Conservation (phyloP, 257 asterid species). For the Orobanche coerulescens region DNA sequence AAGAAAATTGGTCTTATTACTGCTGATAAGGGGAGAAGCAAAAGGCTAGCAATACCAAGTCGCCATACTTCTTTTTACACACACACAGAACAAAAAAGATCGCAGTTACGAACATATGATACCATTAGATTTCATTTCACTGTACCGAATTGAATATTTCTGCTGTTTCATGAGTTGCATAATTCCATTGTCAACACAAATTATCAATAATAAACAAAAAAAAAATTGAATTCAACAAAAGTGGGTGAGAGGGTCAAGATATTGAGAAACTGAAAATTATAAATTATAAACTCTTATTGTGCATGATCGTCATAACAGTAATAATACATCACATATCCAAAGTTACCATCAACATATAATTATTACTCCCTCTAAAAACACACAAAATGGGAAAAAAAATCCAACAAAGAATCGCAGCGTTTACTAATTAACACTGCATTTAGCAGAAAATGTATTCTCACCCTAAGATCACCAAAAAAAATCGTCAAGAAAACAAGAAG, state of each 20-base stretch:
- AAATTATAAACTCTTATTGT: not conserved
- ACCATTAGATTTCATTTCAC: too few species aligned
- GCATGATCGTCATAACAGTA: not conserved
- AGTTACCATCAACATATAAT: slow-evolving; percentile 9
- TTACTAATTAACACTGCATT: not conserved
- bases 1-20: not conserved
- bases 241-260: not conserved
- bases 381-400: not conserved
- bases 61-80: too few species aligned
- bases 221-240: not conserved
- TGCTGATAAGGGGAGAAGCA: too few species aligned
- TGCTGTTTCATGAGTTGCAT: not conserved
- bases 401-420: not conserved
- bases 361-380: not conserved
- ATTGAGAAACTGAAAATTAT: not conserved
- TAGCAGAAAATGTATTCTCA: not conserved
- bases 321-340: slow-evolving; percentile 5
- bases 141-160: not conserved
- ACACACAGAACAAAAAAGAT: too few species aligned
- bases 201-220: slow-evolving; percentile 2
- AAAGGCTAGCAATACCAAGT: too few species aligned
- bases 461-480: slow-evolving; percentile 7
- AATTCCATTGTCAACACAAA: slow-evolving; percentile 4
- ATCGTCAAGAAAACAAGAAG: not conserved
- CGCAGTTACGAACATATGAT: too few species aligned